phyloP scores from a whole-genome alignment of 2,329 filamentous ascomycete genomes.

The Penicillium sp. region DNA sequence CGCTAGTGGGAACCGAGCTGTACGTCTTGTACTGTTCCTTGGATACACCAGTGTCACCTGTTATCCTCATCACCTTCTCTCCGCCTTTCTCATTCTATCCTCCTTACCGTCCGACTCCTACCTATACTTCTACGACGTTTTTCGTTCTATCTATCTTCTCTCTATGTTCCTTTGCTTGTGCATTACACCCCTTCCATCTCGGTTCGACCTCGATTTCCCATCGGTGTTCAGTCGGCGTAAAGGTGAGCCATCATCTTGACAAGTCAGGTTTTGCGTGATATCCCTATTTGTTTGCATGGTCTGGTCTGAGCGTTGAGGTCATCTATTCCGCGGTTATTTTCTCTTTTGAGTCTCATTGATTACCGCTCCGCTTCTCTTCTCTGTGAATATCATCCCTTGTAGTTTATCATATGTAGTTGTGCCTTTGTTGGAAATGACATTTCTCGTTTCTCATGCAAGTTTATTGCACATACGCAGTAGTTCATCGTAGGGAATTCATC shows the following conservation, averaged over 20 bases:
- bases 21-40: background rate
- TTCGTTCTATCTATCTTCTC: conserved; percentile 11
- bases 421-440: background rate
- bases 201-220: background rate
- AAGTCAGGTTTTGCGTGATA: conserved; percentile 22
- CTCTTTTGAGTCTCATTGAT: conserved; percentile 4
- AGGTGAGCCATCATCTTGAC: conserved; percentile 12
- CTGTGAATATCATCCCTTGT: conserved; percentile 17
- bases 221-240: background rate
- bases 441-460: background rate
- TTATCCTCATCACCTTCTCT: background rate
- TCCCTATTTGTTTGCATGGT: conserved; percentile 23
- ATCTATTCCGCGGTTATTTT: conserved; percentile 5
- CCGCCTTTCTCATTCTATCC: background rate
- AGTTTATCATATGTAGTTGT: conserved; percentile 10
- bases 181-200: conserved; percentile 6
- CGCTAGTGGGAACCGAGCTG: conserved; percentile 15
- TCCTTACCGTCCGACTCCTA: background rate
- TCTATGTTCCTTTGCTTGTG: conserved; percentile 8
- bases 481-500: background rate
- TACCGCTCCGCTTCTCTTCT: conserved; percentile 8
- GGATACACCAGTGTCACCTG: background rate
- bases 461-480: background rate
- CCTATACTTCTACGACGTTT: conserved; percentile 7
- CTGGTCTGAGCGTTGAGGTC: conserved; percentile 17